Conservation (phyloP, 495 filamentous ascomycete genomes). For the Jackrogersella multiformis region DNA sequence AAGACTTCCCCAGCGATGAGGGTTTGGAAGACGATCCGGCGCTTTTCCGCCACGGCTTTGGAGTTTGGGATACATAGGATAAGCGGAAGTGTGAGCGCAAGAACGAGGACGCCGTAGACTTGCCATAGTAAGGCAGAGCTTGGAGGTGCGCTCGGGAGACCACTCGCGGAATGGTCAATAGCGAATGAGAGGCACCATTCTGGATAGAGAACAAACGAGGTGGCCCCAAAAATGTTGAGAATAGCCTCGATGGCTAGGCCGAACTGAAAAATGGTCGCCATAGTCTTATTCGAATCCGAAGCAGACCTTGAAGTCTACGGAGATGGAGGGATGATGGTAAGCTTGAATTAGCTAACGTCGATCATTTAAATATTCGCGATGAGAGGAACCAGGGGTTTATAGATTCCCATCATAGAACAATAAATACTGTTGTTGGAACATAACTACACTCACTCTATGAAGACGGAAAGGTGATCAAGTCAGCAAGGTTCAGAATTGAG, state of each 20-base stretch:
- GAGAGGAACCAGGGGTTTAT: background rate
- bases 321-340: background rate
- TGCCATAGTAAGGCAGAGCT: conserved; percentile 34
- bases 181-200: conserved; percentile 36
- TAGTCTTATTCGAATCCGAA: background rate
- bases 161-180: background rate
- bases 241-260: conserved; percentile 25
- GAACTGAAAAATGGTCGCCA: conserved; percentile 25
- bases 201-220: conserved; percentile 25
- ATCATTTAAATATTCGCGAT: background rate
- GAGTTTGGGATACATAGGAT: conserved; percentile 28
- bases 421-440: background rate
- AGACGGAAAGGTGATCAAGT: conserved; percentile 1
- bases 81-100: conserved; percentile 28
- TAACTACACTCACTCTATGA: too few species aligned
- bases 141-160: conserved; percentile 9
- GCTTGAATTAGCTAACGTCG: background rate
- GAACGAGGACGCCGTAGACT: conserved; percentile 27
- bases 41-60: conserved; percentile 16
- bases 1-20: conserved; percentile 31
- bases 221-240: conserved; percentile 27
- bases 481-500: background rate
- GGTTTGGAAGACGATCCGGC: conserved; percentile 29
- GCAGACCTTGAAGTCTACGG: background rate
- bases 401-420: background rate